phyloP scores from a whole-genome alignment of 345 rosid species.

The Bruguiera gymnorhiza region DNA sequence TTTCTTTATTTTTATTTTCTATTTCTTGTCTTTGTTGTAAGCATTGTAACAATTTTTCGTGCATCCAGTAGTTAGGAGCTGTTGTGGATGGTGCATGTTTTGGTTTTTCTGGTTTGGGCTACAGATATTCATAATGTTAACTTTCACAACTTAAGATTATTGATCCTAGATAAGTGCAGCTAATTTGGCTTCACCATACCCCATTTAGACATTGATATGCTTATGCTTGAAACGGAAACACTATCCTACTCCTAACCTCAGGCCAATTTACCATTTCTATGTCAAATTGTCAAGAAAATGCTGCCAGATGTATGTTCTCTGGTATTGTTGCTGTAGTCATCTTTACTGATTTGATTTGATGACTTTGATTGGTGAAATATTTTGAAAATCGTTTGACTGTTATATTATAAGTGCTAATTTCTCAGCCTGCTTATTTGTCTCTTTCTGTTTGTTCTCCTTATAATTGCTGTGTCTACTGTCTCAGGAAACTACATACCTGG shows the following conservation, averaged over 20 bases:
- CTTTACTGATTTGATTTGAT: not conserved
- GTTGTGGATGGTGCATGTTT: not conserved
- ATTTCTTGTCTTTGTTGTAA: too few species aligned
- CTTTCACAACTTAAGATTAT: not conserved
- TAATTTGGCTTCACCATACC: not conserved
- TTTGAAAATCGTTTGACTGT: too few species aligned
- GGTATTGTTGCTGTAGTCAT: not conserved
- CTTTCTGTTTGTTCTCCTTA: not conserved
- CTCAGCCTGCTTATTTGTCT: not conserved
- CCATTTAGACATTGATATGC: not conserved
- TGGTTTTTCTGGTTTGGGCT: too few species aligned
- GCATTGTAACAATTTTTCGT: too few species aligned
- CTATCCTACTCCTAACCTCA: not conserved
- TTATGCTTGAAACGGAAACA: not conserved
- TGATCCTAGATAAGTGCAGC: not conserved
- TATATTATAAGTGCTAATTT: too few species aligned
- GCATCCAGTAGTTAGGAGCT: too few species aligned
- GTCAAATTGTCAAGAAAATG: not conserved
- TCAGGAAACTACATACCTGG: conserved; percentile 85
- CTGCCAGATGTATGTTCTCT: not conserved
- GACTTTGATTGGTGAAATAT: not conserved
- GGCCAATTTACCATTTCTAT: not conserved
- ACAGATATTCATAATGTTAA: too few species aligned
- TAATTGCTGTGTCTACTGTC: conserved; percentile 18
- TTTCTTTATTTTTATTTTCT: too few species aligned